Conservation (phyloP, 371 early-diverging fungal genomes). For the Mucor circinelloides region DNA sequence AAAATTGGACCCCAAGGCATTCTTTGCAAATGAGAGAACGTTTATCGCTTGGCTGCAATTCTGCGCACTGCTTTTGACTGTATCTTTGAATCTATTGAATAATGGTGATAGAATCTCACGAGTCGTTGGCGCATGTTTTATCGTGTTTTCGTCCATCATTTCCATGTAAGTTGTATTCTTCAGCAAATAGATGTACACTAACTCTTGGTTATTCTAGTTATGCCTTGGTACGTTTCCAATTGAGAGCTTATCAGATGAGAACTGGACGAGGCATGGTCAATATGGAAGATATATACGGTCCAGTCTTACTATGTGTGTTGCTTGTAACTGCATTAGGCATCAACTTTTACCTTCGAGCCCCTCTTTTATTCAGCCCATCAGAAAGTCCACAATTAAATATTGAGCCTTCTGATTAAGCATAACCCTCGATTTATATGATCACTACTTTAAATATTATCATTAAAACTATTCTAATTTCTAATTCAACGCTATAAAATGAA, state of each 20-base stretch:
- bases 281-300: slow-evolving; percentile 58
- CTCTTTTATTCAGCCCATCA: slow-evolving; percentile 7
- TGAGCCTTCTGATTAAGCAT: background rate
- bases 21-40: slow-evolving; percentile 95
- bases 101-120: slow-evolving; percentile 60
- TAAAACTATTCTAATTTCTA: background rate
- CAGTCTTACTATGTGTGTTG: slow-evolving; percentile 78
- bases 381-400: background rate
- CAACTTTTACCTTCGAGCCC: slow-evolving; percentile 43
- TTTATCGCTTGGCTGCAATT: slow-evolving; percentile 89
- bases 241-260: slow-evolving; percentile 40
- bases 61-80: slow-evolving; percentile 68
- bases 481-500: background rate
- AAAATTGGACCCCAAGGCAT: slow-evolving; percentile 84
- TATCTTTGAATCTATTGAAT: slow-evolving; percentile 75
- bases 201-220: slow-evolving; percentile 25
- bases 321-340: slow-evolving; percentile 57
- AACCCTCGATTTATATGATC: background rate
- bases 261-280: slow-evolving; percentile 26
- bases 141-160: slow-evolving; percentile 29
- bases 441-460: background rate
- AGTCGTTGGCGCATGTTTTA: slow-evolving; percentile 42
- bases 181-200: background rate
- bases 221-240: slow-evolving; percentile 39
- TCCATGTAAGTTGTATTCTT: slow-evolving; percentile 39